Evolutionary conservation across 257 asterid species (phyloP).

Genomic region (Buddleja alternifolia): DNA sequence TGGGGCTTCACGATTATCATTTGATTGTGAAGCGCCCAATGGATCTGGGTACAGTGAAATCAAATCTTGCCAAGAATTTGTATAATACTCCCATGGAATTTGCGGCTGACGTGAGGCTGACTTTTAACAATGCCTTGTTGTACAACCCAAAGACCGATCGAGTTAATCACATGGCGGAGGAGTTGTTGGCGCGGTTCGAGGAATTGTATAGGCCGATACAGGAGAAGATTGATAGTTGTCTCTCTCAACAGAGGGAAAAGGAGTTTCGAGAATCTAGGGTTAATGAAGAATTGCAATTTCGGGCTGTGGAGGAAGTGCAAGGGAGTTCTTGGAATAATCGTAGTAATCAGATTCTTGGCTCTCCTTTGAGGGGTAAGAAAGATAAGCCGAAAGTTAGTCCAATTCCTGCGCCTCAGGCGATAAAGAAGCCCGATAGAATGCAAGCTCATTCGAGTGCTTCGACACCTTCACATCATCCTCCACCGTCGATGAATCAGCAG

Average conservation of each 20-base stretch:
- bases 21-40: constrained; percentile 82
- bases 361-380: constrained; percentile 57
- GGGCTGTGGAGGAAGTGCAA: constrained; percentile 68
- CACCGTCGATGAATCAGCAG: constrained; percentile 27
- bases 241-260: constrained; percentile 40
- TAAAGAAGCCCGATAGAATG: constrained; percentile 55
- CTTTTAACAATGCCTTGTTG: constrained; percentile 84
- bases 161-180: constrained; percentile 68
- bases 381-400: constrained; percentile 44
- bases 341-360: constrained; percentile 37
- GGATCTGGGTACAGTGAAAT: constrained; percentile 93
- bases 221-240: constrained; percentile 41
- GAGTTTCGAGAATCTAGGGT: constrained; percentile 34
- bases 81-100: constrained; percentile 68
- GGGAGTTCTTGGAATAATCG: constrained; percentile 74
- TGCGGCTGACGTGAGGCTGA: constrained; percentile 81
- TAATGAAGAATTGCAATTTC: constrained; percentile 31
- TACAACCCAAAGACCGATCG: constrained; percentile 87
- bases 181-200: constrained; percentile 64
- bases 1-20: constrained; percentile 88
- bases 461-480: constrained; percentile 50
- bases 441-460: constrained; percentile 80
- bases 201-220: constrained; percentile 73
- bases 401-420: constrained; percentile 28
- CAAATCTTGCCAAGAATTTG: constrained; percentile 55